Base-by-base conservation (phyloP, 441 rosid species). In the Eruca vesicaria region DNA sequence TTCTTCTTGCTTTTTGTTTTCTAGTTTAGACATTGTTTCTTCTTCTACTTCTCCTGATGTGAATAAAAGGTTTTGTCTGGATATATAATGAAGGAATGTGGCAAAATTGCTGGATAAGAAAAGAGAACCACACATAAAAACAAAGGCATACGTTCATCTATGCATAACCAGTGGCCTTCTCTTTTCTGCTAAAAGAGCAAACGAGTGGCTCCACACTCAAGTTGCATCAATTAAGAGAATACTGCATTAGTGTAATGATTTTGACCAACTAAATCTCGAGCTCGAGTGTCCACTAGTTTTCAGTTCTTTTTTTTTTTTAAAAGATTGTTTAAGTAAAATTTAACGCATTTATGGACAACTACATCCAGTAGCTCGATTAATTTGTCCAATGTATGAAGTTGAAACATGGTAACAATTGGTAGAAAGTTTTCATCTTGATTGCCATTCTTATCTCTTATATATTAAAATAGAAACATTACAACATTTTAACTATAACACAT, bases 91-190 rank as follows among this genome's bases (percentile, higher is more conserved):
- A 71, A 65, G 48, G 57, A 45, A 63, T 78, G 73, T 64, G 63
- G 58, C 45, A 68, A 68, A 78, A 16, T 70, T 11, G 56, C 26
- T 60, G 60, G 97, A 94, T 94, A 94, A 94, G 97, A 79, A 92
- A 92, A 90, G 93, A 92, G 97, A 92, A 88, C 98, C 97, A 94
- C 98, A 90, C 90, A 88, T 80, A 82, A 45, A 19, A 71, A 66
- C 77, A 60, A 78, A 66, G 64, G 64, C 73, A 61, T 78, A 78
- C 77, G 80, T 78, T 72, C 73, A 50, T 72, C 21, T 36, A 58
- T 72, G 65, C 35, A 2, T 72, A 72, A 53, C 77, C 80, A 78
- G 29, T 78, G 65, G 64, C 52, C 23, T 72, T 52, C 66, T 52
- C n/a, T 77, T 57, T 66, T 62, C 36, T 65, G 56, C 60, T 58